A percentile compares a stretch with the other conserved stretches of the same genome.
phyloP scores from a whole-genome alignment of 2,329 filamentous ascomycete species.

The Fusarium goolgardi region DNA sequence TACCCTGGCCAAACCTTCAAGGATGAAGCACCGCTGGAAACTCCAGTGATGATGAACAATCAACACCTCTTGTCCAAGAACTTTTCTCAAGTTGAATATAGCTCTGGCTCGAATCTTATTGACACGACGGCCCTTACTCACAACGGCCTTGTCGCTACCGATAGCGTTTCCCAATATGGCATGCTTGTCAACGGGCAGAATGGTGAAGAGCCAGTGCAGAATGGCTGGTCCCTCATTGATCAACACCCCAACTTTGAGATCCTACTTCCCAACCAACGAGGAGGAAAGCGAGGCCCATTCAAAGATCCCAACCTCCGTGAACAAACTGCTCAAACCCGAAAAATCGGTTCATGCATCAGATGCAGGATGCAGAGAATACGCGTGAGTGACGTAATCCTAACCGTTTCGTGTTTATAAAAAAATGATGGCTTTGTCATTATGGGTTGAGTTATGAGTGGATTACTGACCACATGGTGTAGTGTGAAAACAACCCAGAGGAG shows the following conservation, averaged over 20 bases:
- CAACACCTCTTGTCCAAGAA: slow-evolving; percentile 37
- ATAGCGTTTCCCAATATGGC: slow-evolving; percentile 36
- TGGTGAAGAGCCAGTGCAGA: slow-evolving; percentile 19
- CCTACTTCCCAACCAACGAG: slow-evolving; percentile 48
- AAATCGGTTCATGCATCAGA: slow-evolving; percentile 68
- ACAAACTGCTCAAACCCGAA: slow-evolving; percentile 67
- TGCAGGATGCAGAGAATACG: slow-evolving; percentile 72
- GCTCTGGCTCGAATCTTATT: slow-evolving; percentile 28
- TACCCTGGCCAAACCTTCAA: slow-evolving; percentile 39
- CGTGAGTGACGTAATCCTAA: slow-evolving; percentile 55
- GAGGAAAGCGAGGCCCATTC: slow-evolving; percentile 64
- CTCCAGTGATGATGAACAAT: slow-evolving; percentile 25
- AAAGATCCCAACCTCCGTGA: slow-evolving; percentile 63
- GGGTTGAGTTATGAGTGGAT: background rate
- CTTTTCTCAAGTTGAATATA: slow-evolving; percentile 40
- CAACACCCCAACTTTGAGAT: slow-evolving; percentile 48
- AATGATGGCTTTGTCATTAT: background rate
- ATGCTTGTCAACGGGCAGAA: slow-evolving; percentile 29
- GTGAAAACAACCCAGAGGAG: slow-evolving; percentile 62
- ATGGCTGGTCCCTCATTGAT: slow-evolving; percentile 38
- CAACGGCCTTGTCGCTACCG: slow-evolving; percentile 25
- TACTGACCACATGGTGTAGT: slow-evolving; percentile 55
- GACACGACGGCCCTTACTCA: slow-evolving; percentile 29
- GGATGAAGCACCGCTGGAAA: slow-evolving; percentile 35
- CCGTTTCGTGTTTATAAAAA: background rate